Base-by-base conservation (phyloP, 345 rosid genomes). In the Mangifera indica region DNA sequence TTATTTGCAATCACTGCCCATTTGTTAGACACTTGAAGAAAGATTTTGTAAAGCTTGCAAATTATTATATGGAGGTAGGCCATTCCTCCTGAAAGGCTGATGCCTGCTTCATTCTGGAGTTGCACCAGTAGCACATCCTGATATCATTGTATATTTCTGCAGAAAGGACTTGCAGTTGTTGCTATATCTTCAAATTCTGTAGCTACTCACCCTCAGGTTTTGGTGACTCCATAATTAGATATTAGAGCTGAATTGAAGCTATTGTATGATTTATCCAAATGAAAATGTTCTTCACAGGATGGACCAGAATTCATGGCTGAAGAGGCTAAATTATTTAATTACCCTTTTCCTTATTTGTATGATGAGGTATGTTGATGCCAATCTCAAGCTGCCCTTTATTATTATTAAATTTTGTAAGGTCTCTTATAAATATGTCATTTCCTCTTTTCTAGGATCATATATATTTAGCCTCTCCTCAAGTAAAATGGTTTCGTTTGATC, bases 91-190 rank as follows among this genome's bases (percentile, higher is more conserved):
- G 46, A 1, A 34, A 32, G 64, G 60, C 61, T 73, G 40, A 56
- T 45, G 24, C 25, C 25, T 71, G 49, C 56, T 25, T 75, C 51
- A 57, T 77, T 63, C 18, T 52, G 26, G 14, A 68, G 22, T 60
- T 63, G 42, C 24, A 53, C 9, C 10, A 2, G 17, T 22, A 66
- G 4, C 25, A 9, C 65, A 70, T 49, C 71, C 72, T 70, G 62
- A 11, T 52, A 40, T 60, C 65, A 8, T 51, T 62, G 18, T 56
- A 3, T 69, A 66, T 51, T 80, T 42, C 8, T 80, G 85, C 91
- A 91, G 96, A 90, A 91, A 82, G 96, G 94, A 76, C 94, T 93
- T 53, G 93, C 97, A 56, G 93, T 87, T 80, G 89, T 87, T 85
- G 96, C 94, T 24, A 87, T 93, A 82, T 93, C 97, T 69, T 90